Evolutionary conservation across 2,329 filamentous ascomycete genomes (phyloP), one percentile per base, ranked within the genome.

Genomic region (Colletotrichum somersetense): DNA sequence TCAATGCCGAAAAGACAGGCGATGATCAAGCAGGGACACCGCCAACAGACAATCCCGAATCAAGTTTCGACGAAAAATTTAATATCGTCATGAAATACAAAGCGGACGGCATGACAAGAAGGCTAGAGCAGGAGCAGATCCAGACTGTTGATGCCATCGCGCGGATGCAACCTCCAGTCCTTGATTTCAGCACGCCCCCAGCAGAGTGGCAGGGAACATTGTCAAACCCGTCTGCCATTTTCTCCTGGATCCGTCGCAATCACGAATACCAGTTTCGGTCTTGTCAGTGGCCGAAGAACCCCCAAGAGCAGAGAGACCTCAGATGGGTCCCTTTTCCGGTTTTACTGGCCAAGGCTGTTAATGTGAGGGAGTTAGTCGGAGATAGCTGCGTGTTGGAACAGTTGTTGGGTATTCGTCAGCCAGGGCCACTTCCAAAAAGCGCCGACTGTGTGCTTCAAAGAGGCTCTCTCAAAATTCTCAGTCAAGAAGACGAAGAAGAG

Each of bases 61-160:
- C 59, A 2, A 30, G 33, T 5, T 79, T 80, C 52, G 75, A 79
- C 10, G 76, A 79, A 5, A 73, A 74, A 3, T 75, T 81, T 42
- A 65, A 71, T 20, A 40, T 67, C 1, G 53, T 80, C 7, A 44
- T 80, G 7, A 52, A 76, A 14, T 64, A 68, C 2, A 73, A 73
- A 72, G 18, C 42, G 57, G 11, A 66, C 68, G 18, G 58, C 64
- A 12, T 67, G 73, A 26, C 63, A n/a, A 7, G 59, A 69, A 20
- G 53, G 76, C 7, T 48, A 1, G 77, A 78, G 46, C 76, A 79
- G 66, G 81, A 83, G 52, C 73, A 74, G 16, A 57, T 81, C 1
- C 73, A 79, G 30, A 69, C 75, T 26, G 56, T 71, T 6, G 75
- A 79, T 20, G 75, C 77, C 5, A 67, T 76, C 1, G 70, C 79